Evolutionary conservation across 1,139 yeast species (phyloP).

Genomic region (Kodamaea arcana): DNA sequence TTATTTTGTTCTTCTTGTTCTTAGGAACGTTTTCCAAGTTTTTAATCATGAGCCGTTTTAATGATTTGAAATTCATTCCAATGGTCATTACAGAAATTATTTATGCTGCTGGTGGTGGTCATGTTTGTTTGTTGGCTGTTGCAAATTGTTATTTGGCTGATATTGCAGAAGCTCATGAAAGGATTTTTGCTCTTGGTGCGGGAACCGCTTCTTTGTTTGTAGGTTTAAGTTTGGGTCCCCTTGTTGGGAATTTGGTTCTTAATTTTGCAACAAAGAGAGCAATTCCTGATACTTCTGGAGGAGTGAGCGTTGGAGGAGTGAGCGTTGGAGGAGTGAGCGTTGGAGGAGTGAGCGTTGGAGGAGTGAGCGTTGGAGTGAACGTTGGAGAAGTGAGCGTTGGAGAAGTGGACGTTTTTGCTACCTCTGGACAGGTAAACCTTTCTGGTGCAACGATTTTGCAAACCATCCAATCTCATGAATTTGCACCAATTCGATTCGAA

Average conservation of each 20-base stretch:
- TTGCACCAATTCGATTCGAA: slow-evolving; percentile 29
- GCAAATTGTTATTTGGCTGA: slow-evolving; percentile 63
- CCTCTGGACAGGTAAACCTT: too few relatives aligned
- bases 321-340: too few relatives aligned
- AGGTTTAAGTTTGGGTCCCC: slow-evolving; percentile 66
- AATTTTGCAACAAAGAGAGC: slow-evolving; percentile 2
- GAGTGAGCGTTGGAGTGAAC: too few relatives aligned
- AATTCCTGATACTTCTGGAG: too few relatives aligned
- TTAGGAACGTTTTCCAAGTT: slow-evolving; percentile 25
- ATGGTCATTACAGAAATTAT: slow-evolving; percentile 36
- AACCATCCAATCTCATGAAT: slow-evolving; percentile 17
- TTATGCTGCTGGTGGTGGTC: slow-evolving; percentile 54
- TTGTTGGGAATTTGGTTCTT: slow-evolving; percentile 42
- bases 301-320: too few relatives aligned
- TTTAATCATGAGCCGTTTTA: slow-evolving; percentile 25
- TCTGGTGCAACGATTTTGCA: background rate
- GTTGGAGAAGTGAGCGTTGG: too few relatives aligned
- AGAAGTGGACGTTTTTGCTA: too few relatives aligned
- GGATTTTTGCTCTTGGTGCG: slow-evolving; percentile 56
- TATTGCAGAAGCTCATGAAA: slow-evolving; percentile 49
- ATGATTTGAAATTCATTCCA: slow-evolving; percentile 29
- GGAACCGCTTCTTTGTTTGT: slow-evolving; percentile 54
- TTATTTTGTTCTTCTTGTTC: slow-evolving; percentile 21
- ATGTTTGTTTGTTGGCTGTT: slow-evolving; percentile 46
- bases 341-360: too few relatives aligned